phyloP scores from a whole-genome alignment of 2,329 filamentous ascomycete species.

The Waltergamsia citrina region DNA sequence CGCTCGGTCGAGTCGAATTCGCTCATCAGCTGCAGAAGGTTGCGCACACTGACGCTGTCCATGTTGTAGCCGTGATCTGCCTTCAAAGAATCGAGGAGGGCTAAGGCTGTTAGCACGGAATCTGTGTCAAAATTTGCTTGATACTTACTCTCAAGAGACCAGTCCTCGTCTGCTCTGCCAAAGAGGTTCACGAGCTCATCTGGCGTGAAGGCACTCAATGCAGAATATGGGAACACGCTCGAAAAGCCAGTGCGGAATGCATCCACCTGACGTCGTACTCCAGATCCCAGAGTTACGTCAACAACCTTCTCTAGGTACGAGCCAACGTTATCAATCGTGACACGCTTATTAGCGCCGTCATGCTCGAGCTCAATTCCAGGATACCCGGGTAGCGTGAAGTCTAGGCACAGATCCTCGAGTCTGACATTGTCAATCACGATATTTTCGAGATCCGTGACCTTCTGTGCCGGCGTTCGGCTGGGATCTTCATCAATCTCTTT shows the following conservation, averaged over 20 bases:
- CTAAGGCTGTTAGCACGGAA: conserved; percentile 30
- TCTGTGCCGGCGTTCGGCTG: conserved; percentile 56
- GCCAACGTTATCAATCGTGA: conserved; percentile 89
- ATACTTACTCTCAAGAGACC: conserved; percentile 90
- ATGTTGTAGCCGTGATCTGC: conserved; percentile 98
- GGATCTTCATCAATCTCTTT: conserved; percentile 69
- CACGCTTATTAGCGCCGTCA: conserved; percentile 61
- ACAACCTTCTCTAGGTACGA: conserved; percentile 82
- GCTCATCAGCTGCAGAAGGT: conserved; percentile 90
- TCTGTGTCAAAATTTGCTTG: conserved; percentile 10
- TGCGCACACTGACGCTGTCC: conserved; percentile 92
- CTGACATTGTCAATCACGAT: conserved; percentile 67
- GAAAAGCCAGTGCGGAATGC: conserved; percentile 89
- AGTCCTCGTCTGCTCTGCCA: conserved; percentile 87
- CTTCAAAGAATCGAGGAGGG: conserved; percentile 96
- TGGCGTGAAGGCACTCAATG: conserved; percentile 86
- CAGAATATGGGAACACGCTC: conserved; percentile 91
- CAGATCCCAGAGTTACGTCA: conserved; percentile 81
- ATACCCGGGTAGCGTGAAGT: conserved; percentile 93
- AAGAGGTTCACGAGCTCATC: conserved; percentile 93
- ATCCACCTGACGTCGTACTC: conserved; percentile 81
- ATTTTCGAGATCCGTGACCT: conserved; percentile 56
- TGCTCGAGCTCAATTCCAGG: conserved; percentile 73
- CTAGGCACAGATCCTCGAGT: conserved; percentile 81
- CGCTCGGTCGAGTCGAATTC: conserved; percentile 66